These are phyloP conservation scores for Penicillium psychrosexuale DNA, from an alignment of 2,329 filamentous ascomycete genomes.

Conservation along the genomic window DNA sequence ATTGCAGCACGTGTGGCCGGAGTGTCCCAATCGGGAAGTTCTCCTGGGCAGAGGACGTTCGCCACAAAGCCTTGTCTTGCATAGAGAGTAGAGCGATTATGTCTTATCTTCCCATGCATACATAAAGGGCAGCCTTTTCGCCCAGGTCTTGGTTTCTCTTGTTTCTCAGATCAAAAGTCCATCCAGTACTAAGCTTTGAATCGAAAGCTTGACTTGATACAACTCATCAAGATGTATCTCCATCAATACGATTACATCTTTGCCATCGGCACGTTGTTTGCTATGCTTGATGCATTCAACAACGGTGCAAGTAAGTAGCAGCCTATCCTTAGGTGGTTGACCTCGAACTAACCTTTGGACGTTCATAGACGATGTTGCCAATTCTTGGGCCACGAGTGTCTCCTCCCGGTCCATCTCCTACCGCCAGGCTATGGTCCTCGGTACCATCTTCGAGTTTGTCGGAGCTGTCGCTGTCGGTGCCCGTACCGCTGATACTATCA, in stretches of 20 bases:
- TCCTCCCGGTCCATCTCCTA: constrained; percentile 64
- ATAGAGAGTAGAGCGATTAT: constrained; percentile 1
- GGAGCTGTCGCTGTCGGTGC: constrained; percentile 66
- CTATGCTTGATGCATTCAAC: constrained; percentile 73
- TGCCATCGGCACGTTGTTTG: constrained; percentile 72
- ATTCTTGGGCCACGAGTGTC: constrained; percentile 76
- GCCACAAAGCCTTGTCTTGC: not conserved
- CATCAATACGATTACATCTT: constrained; percentile 68
- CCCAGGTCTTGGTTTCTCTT: not conserved
- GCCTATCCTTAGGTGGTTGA: not conserved
- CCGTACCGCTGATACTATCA: constrained; percentile 72
- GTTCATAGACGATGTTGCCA: constrained; percentile 68
- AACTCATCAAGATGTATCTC: constrained; percentile 53
- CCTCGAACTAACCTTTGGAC: not conserved
- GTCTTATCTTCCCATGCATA: constrained; percentile 4
- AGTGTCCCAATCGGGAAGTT: not conserved
- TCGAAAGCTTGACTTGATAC: not conserved
- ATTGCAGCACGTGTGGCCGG: constrained; percentile 21
- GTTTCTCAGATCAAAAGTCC: not conserved
- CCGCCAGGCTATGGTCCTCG: constrained; percentile 44
- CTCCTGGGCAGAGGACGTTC: not conserved
- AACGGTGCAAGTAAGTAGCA: constrained; percentile 68
- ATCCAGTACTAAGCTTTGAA: not conserved
- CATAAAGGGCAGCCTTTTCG: constrained; percentile 2
- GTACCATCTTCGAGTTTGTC: constrained; percentile 65